Evolutionary conservation across 805 yeast species (phyloP), one percentile per base, ranked within the genome.

Genomic region (Sugiyamaella chiloensis): DNA sequence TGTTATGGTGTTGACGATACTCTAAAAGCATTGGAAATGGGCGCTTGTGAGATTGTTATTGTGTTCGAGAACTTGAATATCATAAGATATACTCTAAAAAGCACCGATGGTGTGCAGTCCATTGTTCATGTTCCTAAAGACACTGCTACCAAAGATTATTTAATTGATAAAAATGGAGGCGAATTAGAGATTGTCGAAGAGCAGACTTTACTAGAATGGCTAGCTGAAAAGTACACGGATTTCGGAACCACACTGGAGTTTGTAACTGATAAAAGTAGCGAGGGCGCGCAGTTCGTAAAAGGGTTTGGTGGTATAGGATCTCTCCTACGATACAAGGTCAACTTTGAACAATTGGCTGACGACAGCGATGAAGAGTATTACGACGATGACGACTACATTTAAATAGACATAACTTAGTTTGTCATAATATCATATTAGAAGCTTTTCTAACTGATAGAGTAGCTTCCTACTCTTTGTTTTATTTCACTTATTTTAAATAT

Each of bases 221-320:
- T 93, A 55, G 98, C 99, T 42, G 99, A 91, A 73, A 87, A 89
- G 71, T 93, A 93, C 73, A 85, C 83, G 66, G 85, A 79, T 62
- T 93, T 79, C 62, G 99, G 99, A 79, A 96, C 99, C 45, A 80
- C 85, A 52, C 78, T 93, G 61, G 99, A 93, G 74, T 93, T 93
- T 60, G 96, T 93, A 58, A 87, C 97, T 43, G 98, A 93, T 73
- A 83, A 88, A 72, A 86, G 96, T 19, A 84, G 95, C 37, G 99
- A 93, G 72, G 99, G 99, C 76, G 95, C 98, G 40, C 99, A 93
- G 74, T 93, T 93, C 70, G 95, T 85, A 51, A 84, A 82, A 60
- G 99, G 99, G 51, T 93, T 93, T 65, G 99, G 99, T 85, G 99
- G 99, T 73, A 80, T 93, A 57, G 99, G 99, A 68, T 97, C 96